These are phyloP conservation scores for Asclepias syriaca DNA, from an alignment of 257 asterid species.

Conservation along the genomic window DNA sequence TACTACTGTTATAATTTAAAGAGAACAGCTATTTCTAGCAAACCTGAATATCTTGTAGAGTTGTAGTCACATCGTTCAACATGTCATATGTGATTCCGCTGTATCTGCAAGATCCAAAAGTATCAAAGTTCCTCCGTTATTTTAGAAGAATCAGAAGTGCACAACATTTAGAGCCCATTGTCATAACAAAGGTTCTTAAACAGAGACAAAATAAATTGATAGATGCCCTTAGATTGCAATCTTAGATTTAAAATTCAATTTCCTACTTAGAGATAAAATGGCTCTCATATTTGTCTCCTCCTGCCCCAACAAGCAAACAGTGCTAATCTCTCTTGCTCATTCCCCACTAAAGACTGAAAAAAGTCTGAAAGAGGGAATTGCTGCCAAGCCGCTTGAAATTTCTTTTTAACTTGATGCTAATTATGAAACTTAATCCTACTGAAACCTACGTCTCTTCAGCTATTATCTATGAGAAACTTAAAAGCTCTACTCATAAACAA, in stretches of 20 bases:
- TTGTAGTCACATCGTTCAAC: constrained; percentile 74
- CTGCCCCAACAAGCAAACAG: background rate
- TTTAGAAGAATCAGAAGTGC: background rate
- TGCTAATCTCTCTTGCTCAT: background rate
- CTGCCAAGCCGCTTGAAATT: background rate
- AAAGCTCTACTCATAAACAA: background rate
- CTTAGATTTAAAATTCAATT: background rate
- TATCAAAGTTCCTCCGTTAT: background rate
- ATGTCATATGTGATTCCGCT: constrained; percentile 85
- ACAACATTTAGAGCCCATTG: background rate
- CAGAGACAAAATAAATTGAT: background rate
- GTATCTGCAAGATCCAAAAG: constrained; percentile 53
- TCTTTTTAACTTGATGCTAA: background rate
- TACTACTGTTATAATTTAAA: background rate
- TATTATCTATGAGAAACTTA: background rate
- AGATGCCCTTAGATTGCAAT: constrained; percentile 2
- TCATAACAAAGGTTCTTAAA: background rate
- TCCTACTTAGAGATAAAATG: background rate
- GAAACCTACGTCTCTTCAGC: background rate
- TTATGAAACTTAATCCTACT: background rate
- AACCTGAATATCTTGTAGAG: constrained; percentile 91
- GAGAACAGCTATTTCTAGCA: constrained; percentile 13
- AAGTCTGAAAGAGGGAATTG: background rate
- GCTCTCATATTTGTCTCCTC: background rate
- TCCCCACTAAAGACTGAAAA: background rate